Conservation (phyloP, 2,329 filamentous ascomycete genomes). For the Scolecobasidium constrictum region DNA sequence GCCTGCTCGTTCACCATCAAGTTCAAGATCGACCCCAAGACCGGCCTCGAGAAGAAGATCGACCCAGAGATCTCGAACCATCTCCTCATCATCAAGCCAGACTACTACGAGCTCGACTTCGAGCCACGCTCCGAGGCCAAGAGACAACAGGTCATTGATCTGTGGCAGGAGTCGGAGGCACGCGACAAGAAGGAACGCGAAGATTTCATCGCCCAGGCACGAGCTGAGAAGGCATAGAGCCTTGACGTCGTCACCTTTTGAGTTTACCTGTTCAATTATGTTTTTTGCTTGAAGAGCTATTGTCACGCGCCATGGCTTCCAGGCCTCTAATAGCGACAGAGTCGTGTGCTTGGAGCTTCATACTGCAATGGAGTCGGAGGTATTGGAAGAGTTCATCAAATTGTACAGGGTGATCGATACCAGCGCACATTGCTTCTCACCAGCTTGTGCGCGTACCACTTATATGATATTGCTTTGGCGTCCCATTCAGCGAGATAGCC, state of each 20-base stretch:
- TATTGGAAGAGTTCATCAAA: no score
- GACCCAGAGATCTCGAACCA: constrained; percentile 40
- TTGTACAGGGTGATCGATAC: no score
- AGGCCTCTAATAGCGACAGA: no score
- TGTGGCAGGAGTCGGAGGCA: constrained; percentile 4
- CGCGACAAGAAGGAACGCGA: constrained; percentile 4
- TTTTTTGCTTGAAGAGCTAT: no score
- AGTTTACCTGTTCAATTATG: not conserved
- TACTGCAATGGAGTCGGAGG: no score
- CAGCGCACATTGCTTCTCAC: no score
- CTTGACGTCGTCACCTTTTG: not conserved
- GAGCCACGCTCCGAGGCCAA: constrained; percentile 36
- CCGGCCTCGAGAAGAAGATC: constrained; percentile 23
- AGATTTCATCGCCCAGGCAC: constrained; percentile 3
- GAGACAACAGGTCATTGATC: constrained; percentile 14
- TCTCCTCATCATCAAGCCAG: constrained; percentile 46
- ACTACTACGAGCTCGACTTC: constrained; percentile 44
- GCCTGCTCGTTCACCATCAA: constrained; percentile 37
- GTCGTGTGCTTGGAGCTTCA: no score
- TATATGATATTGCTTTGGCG: no score
- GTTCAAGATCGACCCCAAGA: constrained; percentile 34
- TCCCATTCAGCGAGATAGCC: no score
- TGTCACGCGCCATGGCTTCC: no score
- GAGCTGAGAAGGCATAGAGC: not conserved
- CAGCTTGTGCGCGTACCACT: no score